Evolutionary conservation across 352 stramenopile genomes (phyloP).

Genomic region (Thalassiosira hispida): DNA sequence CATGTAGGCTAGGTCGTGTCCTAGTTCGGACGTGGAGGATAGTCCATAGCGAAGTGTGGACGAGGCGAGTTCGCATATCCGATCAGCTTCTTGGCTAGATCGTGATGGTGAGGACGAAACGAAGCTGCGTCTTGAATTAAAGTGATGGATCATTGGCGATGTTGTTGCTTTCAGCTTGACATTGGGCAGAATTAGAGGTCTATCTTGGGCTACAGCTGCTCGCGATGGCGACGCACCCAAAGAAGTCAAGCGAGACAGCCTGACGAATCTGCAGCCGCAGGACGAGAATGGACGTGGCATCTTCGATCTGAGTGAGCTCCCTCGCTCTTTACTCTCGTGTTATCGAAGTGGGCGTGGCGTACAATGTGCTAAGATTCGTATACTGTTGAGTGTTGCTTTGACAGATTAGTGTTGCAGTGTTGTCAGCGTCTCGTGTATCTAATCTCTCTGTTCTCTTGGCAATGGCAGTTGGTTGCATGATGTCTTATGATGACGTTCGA

Average conservation of each 20-base stretch:
- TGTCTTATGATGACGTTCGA: neutral
- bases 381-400: neutral
- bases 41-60: slow-evolving; percentile 69
- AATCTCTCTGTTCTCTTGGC: slow-evolving; percentile 4
- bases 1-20: slow-evolving; percentile 61
- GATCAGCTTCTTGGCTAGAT: slow-evolving; percentile 6
- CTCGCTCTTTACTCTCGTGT: slow-evolving; percentile 2
- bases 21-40: slow-evolving; percentile 62
- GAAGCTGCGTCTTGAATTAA: too few species aligned
- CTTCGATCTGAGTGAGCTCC: too few species aligned
- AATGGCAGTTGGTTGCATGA: neutral
- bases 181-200: too few species aligned
- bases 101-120: too few species aligned
- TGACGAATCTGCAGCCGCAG: neutral
- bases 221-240: too few species aligned
- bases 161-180: too few species aligned
- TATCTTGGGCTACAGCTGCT: too few species aligned
- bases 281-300: neutral
- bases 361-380: neutral
- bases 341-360: slow-evolving; percentile 12
- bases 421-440: slow-evolving; percentile 7
- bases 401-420: neutral
- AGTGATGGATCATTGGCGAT: too few species aligned
- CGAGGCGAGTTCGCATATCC: slow-evolving; percentile 68
- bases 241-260: too few species aligned